Evolutionary conservation across 2,329 filamentous ascomycete species (phyloP).

Genomic region (Hypoxylon sp.): DNA sequence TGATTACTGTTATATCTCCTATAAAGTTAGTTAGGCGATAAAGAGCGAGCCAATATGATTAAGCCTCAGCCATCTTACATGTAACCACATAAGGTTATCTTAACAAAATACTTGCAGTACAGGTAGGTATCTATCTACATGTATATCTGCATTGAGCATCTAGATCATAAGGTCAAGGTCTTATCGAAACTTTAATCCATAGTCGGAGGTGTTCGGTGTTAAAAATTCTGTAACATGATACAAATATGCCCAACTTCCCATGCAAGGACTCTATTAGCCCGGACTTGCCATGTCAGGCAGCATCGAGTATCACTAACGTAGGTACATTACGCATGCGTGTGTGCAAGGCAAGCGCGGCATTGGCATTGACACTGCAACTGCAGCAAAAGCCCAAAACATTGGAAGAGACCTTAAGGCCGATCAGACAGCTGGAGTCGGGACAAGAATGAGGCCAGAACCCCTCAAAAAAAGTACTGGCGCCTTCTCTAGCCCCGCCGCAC

Average conservation of each 20-base stretch:
- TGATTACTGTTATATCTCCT: not conserved
- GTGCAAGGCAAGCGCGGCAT: conserved; percentile 35
- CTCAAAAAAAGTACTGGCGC: conserved; percentile 29
- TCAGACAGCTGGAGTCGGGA: conserved; percentile 27
- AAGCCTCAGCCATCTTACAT: not conserved
- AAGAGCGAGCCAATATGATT: not conserved
- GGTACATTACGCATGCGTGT: conserved; percentile 8
- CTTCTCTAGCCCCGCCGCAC: conserved; percentile 37
- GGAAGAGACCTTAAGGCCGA: conserved; percentile 18
- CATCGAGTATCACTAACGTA: conserved; percentile 26
- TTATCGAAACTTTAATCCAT: conserved; percentile 5
- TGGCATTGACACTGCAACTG: conserved; percentile 27
- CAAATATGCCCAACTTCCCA: conserved; percentile 7
- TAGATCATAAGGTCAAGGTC: not conserved
- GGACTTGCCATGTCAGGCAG: conserved; percentile 24
- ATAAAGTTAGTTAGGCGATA: not conserved
- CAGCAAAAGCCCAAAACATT: conserved; percentile 11
- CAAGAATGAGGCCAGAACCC: conserved; percentile 32
- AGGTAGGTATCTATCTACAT: not conserved
- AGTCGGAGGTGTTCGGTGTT: conserved; percentile 1
- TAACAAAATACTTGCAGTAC: not conserved
- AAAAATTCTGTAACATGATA: conserved; percentile 3
- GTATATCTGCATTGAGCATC: not conserved
- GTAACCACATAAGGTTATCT: conserved; percentile 1
- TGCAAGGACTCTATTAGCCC: conserved; percentile 7